Conservation (phyloP, 2,329 filamentous ascomycete genomes). For the Neofusicoccum sp. region DNA sequence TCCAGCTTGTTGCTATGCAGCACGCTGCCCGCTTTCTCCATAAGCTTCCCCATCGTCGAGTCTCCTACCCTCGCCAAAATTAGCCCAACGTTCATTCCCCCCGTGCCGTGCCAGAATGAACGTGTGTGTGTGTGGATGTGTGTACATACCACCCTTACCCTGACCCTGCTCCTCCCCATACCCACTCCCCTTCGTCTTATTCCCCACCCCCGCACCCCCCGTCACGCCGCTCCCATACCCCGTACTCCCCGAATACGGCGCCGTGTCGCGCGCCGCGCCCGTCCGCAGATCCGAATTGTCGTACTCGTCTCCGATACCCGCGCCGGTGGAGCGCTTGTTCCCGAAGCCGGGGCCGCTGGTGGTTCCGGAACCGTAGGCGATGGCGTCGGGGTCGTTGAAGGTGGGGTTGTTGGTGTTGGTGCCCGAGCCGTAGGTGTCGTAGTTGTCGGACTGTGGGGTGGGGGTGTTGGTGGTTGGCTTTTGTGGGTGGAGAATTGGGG, state of each 20-base stretch:
- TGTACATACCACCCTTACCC: neutral
- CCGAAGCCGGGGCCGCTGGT: constrained; percentile 38
- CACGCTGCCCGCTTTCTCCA: constrained; percentile 57
- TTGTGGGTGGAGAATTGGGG: neutral
- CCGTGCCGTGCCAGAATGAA: neutral
- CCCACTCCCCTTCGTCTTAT: constrained; percentile 29
- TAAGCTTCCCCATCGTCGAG: constrained; percentile 55
- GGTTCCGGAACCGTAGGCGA: constrained; percentile 31
- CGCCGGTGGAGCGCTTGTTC: constrained; percentile 31
- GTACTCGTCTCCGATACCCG: constrained; percentile 15
- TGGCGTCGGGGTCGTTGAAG: constrained; percentile 28
- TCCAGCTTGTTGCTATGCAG: constrained; percentile 50
- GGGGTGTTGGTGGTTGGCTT: neutral
- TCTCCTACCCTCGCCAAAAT: constrained; percentile 28
- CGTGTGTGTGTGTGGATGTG: neutral
- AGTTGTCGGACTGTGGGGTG: constrained; percentile 16
- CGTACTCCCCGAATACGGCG: constrained; percentile 29
- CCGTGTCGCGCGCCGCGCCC: constrained; percentile 27
- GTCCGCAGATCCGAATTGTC: constrained; percentile 26
- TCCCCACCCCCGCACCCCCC: constrained; percentile 38
- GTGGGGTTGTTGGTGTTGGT: constrained; percentile 29
- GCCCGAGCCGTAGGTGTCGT: constrained; percentile 22
- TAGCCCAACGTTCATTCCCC: neutral
- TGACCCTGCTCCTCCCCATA: neutral
- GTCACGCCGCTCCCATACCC: constrained; percentile 33